Evolutionary conservation across 805 yeast species (phyloP).

Genomic region (Candida tallmaniae): DNA sequence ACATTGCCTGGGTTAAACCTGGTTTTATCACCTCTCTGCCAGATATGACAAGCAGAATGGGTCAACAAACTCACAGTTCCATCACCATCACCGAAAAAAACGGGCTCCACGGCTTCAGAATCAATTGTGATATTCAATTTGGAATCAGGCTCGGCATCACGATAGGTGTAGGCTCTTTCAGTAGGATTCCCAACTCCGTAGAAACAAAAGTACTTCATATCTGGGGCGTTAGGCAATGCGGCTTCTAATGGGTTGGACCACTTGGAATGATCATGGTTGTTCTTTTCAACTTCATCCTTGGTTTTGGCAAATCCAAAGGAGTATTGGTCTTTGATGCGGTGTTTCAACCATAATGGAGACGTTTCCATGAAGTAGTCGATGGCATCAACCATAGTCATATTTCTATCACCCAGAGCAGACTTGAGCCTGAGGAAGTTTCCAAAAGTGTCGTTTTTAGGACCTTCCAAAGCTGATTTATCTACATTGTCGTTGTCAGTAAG

Average conservation of each 20-base stretch:
- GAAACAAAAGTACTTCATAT: slow-evolving; percentile 80
- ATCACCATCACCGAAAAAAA: slow-evolving; percentile 86
- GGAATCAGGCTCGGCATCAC: slow-evolving; percentile 52
- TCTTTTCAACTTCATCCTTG: slow-evolving; percentile 51
- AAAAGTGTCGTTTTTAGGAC: slow-evolving; percentile 33
- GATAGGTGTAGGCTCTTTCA: slow-evolving; percentile 86
- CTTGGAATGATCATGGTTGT: slow-evolving; percentile 67
- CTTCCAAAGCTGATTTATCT: slow-evolving; percentile 18
- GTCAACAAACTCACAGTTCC: slow-evolving; percentile 89
- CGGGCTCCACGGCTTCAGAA: slow-evolving; percentile 57
- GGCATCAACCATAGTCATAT: slow-evolving; percentile 63
- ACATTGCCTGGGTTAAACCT: slow-evolving; percentile 76
- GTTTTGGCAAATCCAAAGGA: slow-evolving; percentile 73
- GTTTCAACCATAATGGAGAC: slow-evolving; percentile 73
- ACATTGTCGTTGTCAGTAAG: slow-evolving; percentile 13
- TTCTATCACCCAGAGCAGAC: slow-evolving; percentile 31
- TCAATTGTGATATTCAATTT: slow-evolving; percentile 68
- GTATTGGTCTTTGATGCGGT: slow-evolving; percentile 64
- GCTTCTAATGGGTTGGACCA: slow-evolving; percentile 97
- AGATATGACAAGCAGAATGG: slow-evolving; percentile 86
- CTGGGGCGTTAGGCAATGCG: slow-evolving; percentile 89
- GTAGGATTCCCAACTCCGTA: slow-evolving; percentile 98
- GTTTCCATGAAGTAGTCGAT: slow-evolving; percentile 59
- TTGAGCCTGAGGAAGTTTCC: slow-evolving; percentile 74
- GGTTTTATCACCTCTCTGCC: slow-evolving; percentile 62